Conservation (phyloP, 164 flowering plant genomes). For the Piper longum region DNA sequence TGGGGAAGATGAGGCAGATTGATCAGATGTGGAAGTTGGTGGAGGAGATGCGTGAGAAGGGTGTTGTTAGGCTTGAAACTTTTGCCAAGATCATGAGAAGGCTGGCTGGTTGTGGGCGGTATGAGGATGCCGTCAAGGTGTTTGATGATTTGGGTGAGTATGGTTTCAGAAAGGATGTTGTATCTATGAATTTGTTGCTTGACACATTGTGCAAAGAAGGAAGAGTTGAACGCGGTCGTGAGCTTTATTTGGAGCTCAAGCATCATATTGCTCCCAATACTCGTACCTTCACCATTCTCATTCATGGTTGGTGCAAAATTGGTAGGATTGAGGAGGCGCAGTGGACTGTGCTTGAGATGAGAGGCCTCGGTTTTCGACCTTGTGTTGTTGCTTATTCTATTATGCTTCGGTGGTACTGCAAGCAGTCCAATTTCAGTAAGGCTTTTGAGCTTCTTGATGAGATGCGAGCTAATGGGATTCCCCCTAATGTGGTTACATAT, state of each 20-base stretch:
- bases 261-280: constrained; percentile 44
- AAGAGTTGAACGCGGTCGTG: constrained; percentile 57
- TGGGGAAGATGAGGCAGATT: constrained; percentile 56
- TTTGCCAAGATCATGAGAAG: constrained; percentile 71
- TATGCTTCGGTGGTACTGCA: constrained; percentile 50
- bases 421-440: constrained; percentile 26
- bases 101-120: constrained; percentile 53
- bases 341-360: constrained; percentile 87
- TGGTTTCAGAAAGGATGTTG: constrained; percentile 58
- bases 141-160: constrained; percentile 21
- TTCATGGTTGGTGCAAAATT: constrained; percentile 19
- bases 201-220: constrained; percentile 73
- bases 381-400: constrained; percentile 73
- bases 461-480: constrained; percentile 52
- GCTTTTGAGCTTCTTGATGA: constrained; percentile 55
- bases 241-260: constrained; percentile 44
- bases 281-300: constrained; percentile 16
- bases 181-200: constrained; percentile 67
- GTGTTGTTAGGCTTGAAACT: constrained; percentile 31
- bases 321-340: constrained; percentile 54
- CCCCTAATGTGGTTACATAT: constrained; percentile 58
- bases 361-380: constrained; percentile 54
- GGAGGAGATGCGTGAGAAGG: constrained; percentile 30
- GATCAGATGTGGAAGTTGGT: constrained; percentile 40
- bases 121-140: constrained; percentile 40